These are phyloP conservation scores for Zostera marina DNA, from an alignment of 116 monocot genomes.

Conservation along the genomic window DNA sequence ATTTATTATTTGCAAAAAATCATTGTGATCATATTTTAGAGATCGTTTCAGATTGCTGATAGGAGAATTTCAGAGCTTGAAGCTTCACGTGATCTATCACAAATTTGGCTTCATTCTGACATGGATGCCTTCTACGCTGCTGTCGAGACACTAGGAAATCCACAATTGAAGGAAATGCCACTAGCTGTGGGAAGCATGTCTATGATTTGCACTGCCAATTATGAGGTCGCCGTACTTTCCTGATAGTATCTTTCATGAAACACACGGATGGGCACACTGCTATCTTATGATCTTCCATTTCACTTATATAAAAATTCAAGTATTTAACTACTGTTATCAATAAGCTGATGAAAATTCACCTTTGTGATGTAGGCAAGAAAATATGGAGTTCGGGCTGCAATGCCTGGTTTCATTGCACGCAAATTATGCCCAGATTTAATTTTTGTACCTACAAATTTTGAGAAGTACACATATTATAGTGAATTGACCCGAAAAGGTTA, in stretches of 20 bases:
- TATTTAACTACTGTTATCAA: not conserved
- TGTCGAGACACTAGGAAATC: constrained; percentile 81
- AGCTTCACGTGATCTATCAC: constrained; percentile 79
- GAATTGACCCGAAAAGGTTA: constrained; percentile 84
- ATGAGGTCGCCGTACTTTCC: constrained; percentile 45
- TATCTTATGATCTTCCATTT: not conserved
- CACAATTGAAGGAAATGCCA: constrained; percentile 68
- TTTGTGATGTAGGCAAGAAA: constrained; percentile 68
- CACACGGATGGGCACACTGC: not conserved
- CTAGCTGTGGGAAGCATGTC: constrained; percentile 96
- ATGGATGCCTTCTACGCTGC: constrained; percentile 99
- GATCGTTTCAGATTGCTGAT: constrained; percentile 29
- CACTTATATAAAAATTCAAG: not conserved
- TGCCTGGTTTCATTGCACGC: constrained; percentile 97
- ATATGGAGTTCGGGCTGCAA: constrained; percentile 97
- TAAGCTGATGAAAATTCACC: not conserved
- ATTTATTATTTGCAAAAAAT: no score
- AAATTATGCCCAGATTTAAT: constrained; percentile 82
- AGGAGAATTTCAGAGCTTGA: constrained; percentile 66
- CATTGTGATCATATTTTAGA: not conserved
- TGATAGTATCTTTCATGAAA: not conserved
- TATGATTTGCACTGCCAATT: constrained; percentile 98
- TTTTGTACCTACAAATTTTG: constrained; percentile 78
- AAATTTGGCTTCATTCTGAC: constrained; percentile 84
- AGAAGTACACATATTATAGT: constrained; percentile 83